Conservation (phyloP, 192 early-diverging fungal genomes). For the Backusella morwellensis region DNA sequence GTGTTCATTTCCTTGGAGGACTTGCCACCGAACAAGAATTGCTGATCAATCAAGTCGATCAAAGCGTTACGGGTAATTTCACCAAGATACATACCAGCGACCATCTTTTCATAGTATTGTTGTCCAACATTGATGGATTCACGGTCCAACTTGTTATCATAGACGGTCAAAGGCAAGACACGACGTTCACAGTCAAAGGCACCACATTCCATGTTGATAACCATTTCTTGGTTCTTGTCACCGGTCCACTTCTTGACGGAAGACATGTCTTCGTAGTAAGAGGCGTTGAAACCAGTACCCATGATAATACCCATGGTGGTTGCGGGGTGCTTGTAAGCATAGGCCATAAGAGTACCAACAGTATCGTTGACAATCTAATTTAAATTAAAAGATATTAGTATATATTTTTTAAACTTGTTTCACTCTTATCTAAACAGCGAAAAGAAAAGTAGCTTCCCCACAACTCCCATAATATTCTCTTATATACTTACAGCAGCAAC, state of each 20-base stretch:
- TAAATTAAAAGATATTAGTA: background rate
- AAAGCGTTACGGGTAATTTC: constrained; percentile 80
- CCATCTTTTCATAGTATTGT: constrained; percentile 92
- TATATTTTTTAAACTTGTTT: background rate
- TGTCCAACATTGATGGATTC: constrained; percentile 77
- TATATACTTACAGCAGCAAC: constrained; percentile 39
- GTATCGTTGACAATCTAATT: constrained; percentile 90
- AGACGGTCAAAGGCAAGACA: constrained; percentile 79
- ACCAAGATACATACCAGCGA: constrained; percentile 93
- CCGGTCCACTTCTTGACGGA: constrained; percentile 45
- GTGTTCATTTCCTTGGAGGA: constrained; percentile 62
- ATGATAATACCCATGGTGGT: constrained; percentile 88
- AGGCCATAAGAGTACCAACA: constrained; percentile 86
- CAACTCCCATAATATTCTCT: background rate
- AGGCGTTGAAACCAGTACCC: constrained; percentile 90
- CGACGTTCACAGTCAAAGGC: constrained; percentile 77
- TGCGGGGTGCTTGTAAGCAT: constrained; percentile 77
- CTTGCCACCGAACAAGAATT: constrained; percentile 70
- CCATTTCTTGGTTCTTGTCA: constrained; percentile 59
- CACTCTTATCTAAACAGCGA: background rate
- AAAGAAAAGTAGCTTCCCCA: background rate
- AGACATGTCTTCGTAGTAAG: constrained; percentile 54
- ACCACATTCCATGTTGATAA: constrained; percentile 96
- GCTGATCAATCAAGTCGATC: constrained; percentile 74
- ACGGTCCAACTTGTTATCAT: constrained; percentile 82